Evolutionary conservation across 352 stramenopile genomes (phyloP).

Genomic region (Phytophthora pinifolia): DNA sequence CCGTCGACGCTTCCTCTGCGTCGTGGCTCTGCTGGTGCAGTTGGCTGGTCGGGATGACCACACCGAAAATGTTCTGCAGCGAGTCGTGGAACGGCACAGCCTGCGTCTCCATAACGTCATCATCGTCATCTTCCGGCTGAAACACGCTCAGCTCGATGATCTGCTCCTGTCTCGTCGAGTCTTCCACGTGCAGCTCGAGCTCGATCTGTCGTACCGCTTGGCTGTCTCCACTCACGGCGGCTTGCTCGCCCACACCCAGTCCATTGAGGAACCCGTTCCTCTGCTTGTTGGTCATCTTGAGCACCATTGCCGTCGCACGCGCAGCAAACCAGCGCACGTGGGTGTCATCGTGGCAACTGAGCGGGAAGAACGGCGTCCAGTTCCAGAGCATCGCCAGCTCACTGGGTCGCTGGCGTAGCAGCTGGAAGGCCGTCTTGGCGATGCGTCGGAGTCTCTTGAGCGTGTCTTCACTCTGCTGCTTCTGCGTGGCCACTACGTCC

Average conservation of each 20-base stretch:
- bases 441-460: conserved; percentile 51
- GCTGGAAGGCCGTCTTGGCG: conserved; percentile 54
- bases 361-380: conserved; percentile 78
- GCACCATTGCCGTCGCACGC: conserved; percentile 51
- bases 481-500: conserved; percentile 44
- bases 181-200: conserved; percentile 53
- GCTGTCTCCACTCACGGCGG: conserved; percentile 38
- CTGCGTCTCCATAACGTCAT: conserved; percentile 7
- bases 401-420: conserved; percentile 53
- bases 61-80: conserved; percentile 81
- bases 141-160: conserved; percentile 43
- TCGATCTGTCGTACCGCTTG: conserved; percentile 52
- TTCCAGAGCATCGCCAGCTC: conserved; percentile 73
- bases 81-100: conserved; percentile 61
- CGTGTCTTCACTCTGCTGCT: conserved; percentile 33
- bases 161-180: conserved; percentile 45
- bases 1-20: conserved; percentile 7
- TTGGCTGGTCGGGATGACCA: conserved; percentile 73
- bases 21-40: conserved; percentile 25
- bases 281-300: conserved; percentile 72
- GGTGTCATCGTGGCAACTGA: conserved; percentile 71
- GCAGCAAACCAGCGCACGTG: conserved; percentile 65
- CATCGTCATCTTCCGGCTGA: conserved; percentile 17
- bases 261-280: conserved; percentile 62
- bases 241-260: conserved; percentile 50